Percentiles rank a stretch among this genome's conserved stretches.
These are phyloP conservation scores for Cutaneotrichosporon cyanovorans DNA, from an alignment of 1,284 basidiomycete genomes.

Conservation along the genomic window DNA sequence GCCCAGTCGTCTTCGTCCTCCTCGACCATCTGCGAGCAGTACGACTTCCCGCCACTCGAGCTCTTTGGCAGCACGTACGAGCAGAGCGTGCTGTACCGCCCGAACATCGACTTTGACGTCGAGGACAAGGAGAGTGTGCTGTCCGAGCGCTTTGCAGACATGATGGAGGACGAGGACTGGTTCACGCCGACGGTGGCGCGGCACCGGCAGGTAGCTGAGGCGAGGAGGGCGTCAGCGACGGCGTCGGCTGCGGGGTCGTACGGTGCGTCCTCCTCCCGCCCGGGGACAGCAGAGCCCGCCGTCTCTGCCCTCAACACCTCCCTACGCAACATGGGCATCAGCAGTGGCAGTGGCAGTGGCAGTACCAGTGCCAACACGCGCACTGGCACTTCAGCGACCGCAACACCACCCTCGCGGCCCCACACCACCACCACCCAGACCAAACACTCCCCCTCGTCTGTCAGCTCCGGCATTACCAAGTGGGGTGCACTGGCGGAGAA, in stretches of 20 bases:
- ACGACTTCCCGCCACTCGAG: conserved; percentile 31
- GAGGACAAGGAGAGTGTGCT: conserved; percentile 42
- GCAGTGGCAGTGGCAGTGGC: too few relatives aligned
- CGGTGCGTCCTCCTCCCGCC: not conserved
- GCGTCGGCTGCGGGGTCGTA: conserved; percentile 1
- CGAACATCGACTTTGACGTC: conserved; percentile 38
- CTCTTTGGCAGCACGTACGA: conserved; percentile 37
- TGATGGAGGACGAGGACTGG: conserved; percentile 46
- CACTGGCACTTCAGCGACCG: too few relatives aligned
- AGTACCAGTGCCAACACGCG: too few relatives aligned
- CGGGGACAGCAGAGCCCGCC: too few relatives aligned
- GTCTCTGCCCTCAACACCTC: too few relatives aligned
- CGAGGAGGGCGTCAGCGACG: too few relatives aligned
- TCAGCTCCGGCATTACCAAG: conserved; percentile 25
- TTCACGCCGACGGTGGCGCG: conserved; percentile 44
- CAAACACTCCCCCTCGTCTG: conserved; percentile 6
- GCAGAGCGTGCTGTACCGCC: conserved; percentile 30
- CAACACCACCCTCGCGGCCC: too few relatives aligned
- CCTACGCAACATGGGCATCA: too few relatives aligned
- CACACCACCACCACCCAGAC: too few relatives aligned
- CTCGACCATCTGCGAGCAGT: conserved; percentile 10
- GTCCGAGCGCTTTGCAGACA: conserved; percentile 39
- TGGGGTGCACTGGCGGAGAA: conserved; percentile 37
- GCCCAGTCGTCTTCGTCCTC: conserved; percentile 10
- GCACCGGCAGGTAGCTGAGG: conserved; percentile 23